Percentiles rank a stretch among this genome's conserved stretches.
Evolutionary conservation across 2,329 filamentous ascomycete genomes (phyloP).

Genomic region (Neonectria coccinea): DNA sequence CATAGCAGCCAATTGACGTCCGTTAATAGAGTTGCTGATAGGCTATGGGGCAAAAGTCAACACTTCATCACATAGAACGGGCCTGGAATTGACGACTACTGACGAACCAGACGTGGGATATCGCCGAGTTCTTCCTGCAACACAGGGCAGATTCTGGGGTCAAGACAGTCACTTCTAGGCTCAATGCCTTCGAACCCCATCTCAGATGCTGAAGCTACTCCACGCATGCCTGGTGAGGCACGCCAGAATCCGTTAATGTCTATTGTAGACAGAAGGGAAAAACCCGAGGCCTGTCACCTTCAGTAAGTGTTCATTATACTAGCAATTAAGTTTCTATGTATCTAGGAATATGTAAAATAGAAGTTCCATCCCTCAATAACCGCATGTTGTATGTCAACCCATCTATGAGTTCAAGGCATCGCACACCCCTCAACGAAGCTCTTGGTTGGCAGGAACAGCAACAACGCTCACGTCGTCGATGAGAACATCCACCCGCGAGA

Average conservation of each 20-base stretch:
- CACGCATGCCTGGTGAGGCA: background rate
- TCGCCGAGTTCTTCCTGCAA: no score
- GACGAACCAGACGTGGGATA: no score
- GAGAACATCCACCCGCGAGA: slow-evolving; percentile 7
- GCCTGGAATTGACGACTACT: no score
- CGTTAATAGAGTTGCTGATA: no score
- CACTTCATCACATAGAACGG: no score
- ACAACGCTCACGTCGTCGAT: slow-evolving; percentile 11
- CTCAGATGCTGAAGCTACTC: no score
- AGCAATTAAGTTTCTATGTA: background rate
- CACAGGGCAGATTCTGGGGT: no score
- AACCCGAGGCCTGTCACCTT: background rate
- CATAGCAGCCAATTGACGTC: no score
- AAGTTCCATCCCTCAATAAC: background rate
- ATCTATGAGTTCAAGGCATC: background rate
- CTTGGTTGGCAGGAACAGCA: background rate
- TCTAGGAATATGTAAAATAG: background rate
- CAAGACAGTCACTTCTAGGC: no score
- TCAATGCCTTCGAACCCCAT: no score
- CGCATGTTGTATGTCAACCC: background rate
- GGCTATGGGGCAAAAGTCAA: no score
- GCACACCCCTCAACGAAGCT: background rate
- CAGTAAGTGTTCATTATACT: background rate
- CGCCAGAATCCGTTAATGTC: background rate
- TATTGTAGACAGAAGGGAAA: background rate